Evolutionary conservation across 2,329 filamentous ascomycete genomes (phyloP), one percentile per base, ranked within the genome.

Genomic region (Cordyceps javanica): DNA sequence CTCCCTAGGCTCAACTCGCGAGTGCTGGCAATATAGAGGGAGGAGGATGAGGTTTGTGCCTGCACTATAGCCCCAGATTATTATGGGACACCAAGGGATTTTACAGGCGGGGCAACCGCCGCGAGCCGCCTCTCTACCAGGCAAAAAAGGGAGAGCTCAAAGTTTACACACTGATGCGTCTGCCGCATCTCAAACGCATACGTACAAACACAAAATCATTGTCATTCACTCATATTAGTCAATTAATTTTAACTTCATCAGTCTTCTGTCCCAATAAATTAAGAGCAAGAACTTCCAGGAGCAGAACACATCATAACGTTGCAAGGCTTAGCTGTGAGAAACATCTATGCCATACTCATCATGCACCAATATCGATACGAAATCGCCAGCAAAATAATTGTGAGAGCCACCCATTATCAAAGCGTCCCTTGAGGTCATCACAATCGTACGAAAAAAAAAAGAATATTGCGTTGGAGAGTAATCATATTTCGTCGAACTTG

Each of bases 401-500:
- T 28, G 23, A 32, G 39, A 52, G 36, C 49, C 56, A 42, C 50
- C 56, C 56, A 41, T 39, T 54, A 58, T 58, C 57, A 45, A 36
- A n/a, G 39, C 38, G 16, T 51, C 46, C 23, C 25, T 38, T 45
- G 42, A 50, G 28, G 38, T 57, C 19, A 39, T 57, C 55, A 51
- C 46, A 21, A 21, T 44, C 38, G 46, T 45, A 23, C 46, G 36
- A 32, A 25, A 32, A 49, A 36, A n/a, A 13, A 48, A 34, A 41
- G 10, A 32, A n/a, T 32, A 36, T 57, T 51, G 55, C 38, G 55
- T 45, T 36, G 38, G 6, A 51, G 9, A 28, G 26, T 59, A 72
- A 73, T 69, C 65, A 69, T 64, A 72, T 71, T 66, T 72, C 66
- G 67, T 72, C 66, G 62, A 61, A 73, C 69, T 70, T 69, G 69